phyloP scores from a whole-genome alignment of 2,329 filamentous ascomycete genomes.

The Fusarium sp. region DNA sequence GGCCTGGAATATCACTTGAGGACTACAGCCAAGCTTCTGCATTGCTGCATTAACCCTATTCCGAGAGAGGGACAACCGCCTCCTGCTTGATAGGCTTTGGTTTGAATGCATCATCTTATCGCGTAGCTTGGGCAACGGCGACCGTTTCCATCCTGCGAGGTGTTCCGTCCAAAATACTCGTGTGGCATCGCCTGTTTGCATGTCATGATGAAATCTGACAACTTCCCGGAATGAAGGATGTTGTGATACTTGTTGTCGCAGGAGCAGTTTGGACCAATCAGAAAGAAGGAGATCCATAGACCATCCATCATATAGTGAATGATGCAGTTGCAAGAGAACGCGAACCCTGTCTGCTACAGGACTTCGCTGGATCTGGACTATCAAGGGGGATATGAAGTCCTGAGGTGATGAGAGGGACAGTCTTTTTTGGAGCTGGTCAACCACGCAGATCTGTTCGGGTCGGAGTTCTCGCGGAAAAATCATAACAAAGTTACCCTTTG shows the following conservation, averaged over 20 bases:
- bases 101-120: slow-evolving; percentile 40
- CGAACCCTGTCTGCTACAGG: slow-evolving; percentile 41
- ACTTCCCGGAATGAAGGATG: slow-evolving; percentile 73
- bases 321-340: slow-evolving; percentile 73
- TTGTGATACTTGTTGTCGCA: slow-evolving; percentile 35
- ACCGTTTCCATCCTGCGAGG: slow-evolving; percentile 67
- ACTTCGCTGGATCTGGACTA: slow-evolving; percentile 63
- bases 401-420: slow-evolving; percentile 55
- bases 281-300: slow-evolving; percentile 79
- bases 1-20: slow-evolving; percentile 81
- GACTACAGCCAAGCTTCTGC: slow-evolving; percentile 61
- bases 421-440: slow-evolving; percentile 52
- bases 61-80: slow-evolving; percentile 34
- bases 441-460: slow-evolving; percentile 56
- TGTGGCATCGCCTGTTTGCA: slow-evolving; percentile 54
- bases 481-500: slow-evolving; percentile 52
- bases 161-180: slow-evolving; percentile 77
- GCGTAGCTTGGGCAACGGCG: slow-evolving; percentile 65
- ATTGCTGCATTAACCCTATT: slow-evolving; percentile 49
- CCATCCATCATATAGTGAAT: slow-evolving; percentile 95
- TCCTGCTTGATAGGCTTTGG: slow-evolving; percentile 26
- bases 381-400: slow-evolving; percentile 67
- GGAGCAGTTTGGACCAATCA: slow-evolving; percentile 70
- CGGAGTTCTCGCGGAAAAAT: slow-evolving; percentile 70
- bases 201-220: slow-evolving; percentile 59